Evolutionary conservation across 2,329 filamentous ascomycete genomes (phyloP), one percentile per base, ranked within the genome.

Genomic region (Verticillium albo-atrum): DNA sequence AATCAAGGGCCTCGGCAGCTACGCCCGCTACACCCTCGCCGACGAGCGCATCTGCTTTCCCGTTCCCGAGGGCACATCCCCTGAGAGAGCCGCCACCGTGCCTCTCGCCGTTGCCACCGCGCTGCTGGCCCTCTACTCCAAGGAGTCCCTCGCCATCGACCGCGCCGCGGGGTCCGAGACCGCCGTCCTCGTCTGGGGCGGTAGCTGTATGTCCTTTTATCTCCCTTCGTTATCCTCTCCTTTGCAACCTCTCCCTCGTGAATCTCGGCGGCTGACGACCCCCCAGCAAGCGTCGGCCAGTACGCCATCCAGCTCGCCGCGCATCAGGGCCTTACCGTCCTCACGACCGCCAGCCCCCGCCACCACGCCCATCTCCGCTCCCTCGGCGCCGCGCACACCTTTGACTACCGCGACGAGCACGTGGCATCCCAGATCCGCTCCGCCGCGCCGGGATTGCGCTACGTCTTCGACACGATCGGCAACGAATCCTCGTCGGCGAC

Each of bases 391-490:
- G 63, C 63, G 4, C 61, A 74, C 54, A 72, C 66, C 56, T 76
- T 77, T 56, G 73, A 80, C 60, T 78, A 80, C 58, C 72, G 68
- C 10, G 71, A 77, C 55, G 58, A 64, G 1, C 52, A 72, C 1
- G 74, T 77, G 3, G 67, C 72, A 12, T 64, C 72, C 3, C 69
- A 70, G 20, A 75, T 79, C 62, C 66, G 63, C 15, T 58, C 66
- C 0, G 66, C 64, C 4, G 70, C 69, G 2, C 74, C 73, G 1
- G 62, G 65, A 1, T 64, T 79, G 3, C 58, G 65, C 10, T 72
- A 76, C 55, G 71, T 72, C 34, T 76, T 79, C 55, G 76, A 80
- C 57, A 77, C 73, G 0, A 76, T 80, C 55, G 78, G 78, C n/a
- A 70, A 70, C 52, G 51, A 64, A 4, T 66, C 64, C 0, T 76